These are phyloP conservation scores for Sporobolus alterniflorus DNA, from an alignment of 202 grass and related monocot species.

Conservation along the genomic window DNA sequence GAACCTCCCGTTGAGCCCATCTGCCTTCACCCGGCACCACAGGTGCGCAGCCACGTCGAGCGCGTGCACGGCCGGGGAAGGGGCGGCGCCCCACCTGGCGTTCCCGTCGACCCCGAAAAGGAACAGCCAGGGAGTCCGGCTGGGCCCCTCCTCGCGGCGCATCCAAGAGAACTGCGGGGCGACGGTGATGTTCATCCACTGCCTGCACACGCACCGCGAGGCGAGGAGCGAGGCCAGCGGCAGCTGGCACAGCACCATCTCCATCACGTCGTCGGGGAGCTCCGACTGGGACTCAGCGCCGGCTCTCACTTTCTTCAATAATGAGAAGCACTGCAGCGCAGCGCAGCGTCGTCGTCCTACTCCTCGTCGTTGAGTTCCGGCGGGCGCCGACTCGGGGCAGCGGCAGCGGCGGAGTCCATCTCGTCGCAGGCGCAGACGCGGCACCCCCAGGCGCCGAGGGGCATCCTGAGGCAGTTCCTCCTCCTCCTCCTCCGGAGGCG, in stretches of 20 bases:
- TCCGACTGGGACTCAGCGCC: not conserved
- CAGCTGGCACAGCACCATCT: slow-evolving; percentile 77
- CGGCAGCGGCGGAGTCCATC: slow-evolving; percentile 41
- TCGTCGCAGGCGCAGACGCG: slow-evolving; percentile 83
- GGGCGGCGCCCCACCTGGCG: slow-evolving; percentile 31
- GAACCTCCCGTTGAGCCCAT: slow-evolving; percentile 50
- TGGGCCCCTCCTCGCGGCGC: slow-evolving; percentile 39
- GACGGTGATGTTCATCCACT: slow-evolving; percentile 72
- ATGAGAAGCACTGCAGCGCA: slow-evolving; percentile 71
- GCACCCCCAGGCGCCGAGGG: slow-evolving; percentile 62
- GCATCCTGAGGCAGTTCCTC: slow-evolving; percentile 56
- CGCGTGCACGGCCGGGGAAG: slow-evolving; percentile 51
- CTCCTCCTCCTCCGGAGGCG: not conserved
- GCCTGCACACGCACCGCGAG: slow-evolving; percentile 78
- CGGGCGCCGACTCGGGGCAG: slow-evolving; percentile 4
- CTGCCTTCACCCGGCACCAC: slow-evolving; percentile 57
- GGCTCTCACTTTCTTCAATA: slow-evolving; percentile 25
- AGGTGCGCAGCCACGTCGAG: slow-evolving; percentile 64
- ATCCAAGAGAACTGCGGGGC: slow-evolving; percentile 62
- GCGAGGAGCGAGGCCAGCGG: slow-evolving; percentile 72
- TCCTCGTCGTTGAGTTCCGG: slow-evolving; percentile 10
- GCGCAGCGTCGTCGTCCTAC: not conserved
- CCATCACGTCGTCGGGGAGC: slow-evolving; percentile 83
- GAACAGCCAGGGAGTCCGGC: slow-evolving; percentile 71
- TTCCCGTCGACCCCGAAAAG: slow-evolving; percentile 66